Conservation (phyloP, 2,329 filamentous ascomycete genomes). For the Hypomyces rosellus region DNA sequence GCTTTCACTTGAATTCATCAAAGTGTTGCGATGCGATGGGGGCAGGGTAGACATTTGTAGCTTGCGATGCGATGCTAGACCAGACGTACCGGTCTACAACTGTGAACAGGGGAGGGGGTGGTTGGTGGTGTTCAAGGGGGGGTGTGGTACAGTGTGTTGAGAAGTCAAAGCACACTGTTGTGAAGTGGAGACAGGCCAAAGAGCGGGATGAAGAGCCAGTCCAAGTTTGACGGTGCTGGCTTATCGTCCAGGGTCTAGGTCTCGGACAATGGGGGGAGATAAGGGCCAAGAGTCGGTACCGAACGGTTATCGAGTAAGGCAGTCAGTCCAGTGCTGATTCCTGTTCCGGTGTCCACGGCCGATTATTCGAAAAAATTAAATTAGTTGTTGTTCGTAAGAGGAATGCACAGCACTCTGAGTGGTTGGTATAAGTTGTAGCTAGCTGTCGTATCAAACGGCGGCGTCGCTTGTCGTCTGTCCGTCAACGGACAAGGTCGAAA, state of each 20-base stretch:
- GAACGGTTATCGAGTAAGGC: slow-evolving; percentile 5
- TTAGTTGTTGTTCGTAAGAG: slow-evolving; percentile 21
- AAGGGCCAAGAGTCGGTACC: slow-evolving; percentile 4
- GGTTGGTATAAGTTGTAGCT: slow-evolving; percentile 18
- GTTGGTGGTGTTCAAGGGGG: slow-evolving; percentile 7
- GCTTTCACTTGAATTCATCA: slow-evolving; percentile 39
- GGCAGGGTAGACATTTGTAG: slow-evolving; percentile 59
- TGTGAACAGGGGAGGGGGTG: slow-evolving; percentile 21
- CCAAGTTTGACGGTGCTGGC: slow-evolving; percentile 4
- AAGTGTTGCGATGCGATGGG: slow-evolving; percentile 51
- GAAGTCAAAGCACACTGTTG: slow-evolving; percentile 3
- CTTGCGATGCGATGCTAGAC: slow-evolving; percentile 23
- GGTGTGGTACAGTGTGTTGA: slow-evolving; percentile 5
- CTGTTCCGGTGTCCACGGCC: neutral
- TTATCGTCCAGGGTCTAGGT: slow-evolving; percentile 18
- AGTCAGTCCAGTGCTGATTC: slow-evolving; percentile 5
- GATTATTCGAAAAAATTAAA: slow-evolving; percentile 20
- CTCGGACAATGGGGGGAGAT: slow-evolving; percentile 14
- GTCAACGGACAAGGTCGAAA: slow-evolving; percentile 8
- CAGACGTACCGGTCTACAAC: slow-evolving; percentile 15
- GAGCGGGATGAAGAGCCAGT: slow-evolving; percentile 22
- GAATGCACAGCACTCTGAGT: slow-evolving; percentile 21
- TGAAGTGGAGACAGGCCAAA: slow-evolving; percentile 21
- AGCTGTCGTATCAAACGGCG: slow-evolving; percentile 24
- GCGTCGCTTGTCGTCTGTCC: slow-evolving; percentile 12